phyloP scores from a whole-genome alignment of 225 moss, liverwort and hornwort genomes.

The Takakia lepidozioides region DNA sequence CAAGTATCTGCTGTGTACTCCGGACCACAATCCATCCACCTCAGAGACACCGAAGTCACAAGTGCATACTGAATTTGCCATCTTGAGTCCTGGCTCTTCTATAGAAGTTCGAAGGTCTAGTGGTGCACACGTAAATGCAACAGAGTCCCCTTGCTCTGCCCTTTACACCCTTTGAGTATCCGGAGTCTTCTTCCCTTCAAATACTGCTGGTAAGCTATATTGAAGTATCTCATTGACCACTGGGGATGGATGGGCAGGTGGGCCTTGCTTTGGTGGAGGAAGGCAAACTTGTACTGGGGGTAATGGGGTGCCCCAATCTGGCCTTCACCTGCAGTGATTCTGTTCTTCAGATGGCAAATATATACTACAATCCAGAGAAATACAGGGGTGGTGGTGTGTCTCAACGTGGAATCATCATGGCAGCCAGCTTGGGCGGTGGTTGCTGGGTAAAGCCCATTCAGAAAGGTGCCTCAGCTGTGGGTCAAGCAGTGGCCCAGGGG shows the following conservation, averaged over 20 bases:
- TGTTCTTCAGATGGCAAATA: conserved; percentile 30
- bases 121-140: too few species aligned
- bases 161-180: too few species aligned
- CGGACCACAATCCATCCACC: too few species aligned
- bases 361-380: conserved; percentile 11
- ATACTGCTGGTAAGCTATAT: neutral
- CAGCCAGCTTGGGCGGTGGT: conserved; percentile 44
- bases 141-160: too few species aligned
- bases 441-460: conserved; percentile 63
- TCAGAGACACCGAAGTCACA: too few species aligned
- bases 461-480: too few species aligned
- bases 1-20: too few species aligned
- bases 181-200: neutral
- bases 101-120: neutral
- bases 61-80: too few species aligned
- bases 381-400: conserved; percentile 3
- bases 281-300: conserved; percentile 50
- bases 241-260: conserved; percentile 34
- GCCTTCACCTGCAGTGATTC: conserved; percentile 16
- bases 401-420: conserved; percentile 51
- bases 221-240: neutral
- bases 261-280: conserved; percentile 62
- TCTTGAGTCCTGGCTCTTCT: neutral
- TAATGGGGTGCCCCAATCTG: conserved; percentile 74
- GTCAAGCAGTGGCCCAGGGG: too few species aligned